Base-by-base conservation (phyloP, 305 asterid species). In the Stenogyne calaminthoides region DNA sequence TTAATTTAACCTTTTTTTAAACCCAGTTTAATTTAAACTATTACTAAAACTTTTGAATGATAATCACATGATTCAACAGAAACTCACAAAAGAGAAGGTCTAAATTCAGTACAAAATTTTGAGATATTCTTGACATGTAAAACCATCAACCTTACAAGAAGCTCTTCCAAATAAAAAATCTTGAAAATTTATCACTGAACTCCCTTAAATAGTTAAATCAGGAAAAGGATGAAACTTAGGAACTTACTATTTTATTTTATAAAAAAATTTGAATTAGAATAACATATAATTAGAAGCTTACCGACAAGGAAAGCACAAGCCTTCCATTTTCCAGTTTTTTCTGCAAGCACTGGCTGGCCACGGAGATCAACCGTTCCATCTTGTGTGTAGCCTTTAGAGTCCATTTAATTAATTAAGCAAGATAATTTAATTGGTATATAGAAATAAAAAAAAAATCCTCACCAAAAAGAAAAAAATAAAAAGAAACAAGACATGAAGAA, bases 291-390 rank as follows among this genome's bases (percentile, higher is more conserved):
- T 44, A 44, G 19, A 46, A 12, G 9, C 47, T 47, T 76, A 92
- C 98, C 96, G 32, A 90, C 86, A 16, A 92, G 98, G 72, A 90
- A 88, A 59, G 93, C 80, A 62, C 98, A 92, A 36, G 98, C 98
- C 70, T 86, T 92, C 98, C 96, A 92, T 79, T 82, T 90, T 64
- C 98, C 98, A 58, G 98, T 92, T 72, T 80, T 84, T 3, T 73
- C 62, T 27, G 96, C 85, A 36, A 87, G 74, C 2, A 78, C 91
- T 2, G 96, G 96, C 18, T 67, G 84, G 34, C 96, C 98, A 3
- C 54, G 89, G 79, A 90, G 88, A 79, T 90, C 87, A 25, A 92
- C 98, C 0, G 96, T 87, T 74, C 96, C 93, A 62, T 92, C 98
- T 74, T 81, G 81, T 6, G 98, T 86, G 78, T 75, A 82, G 32